Evolutionary conservation across 768 basidiomycete genomes (phyloP), one percentile per base, ranked within the genome.

Genomic region (Lactifluus pinguis): DNA sequence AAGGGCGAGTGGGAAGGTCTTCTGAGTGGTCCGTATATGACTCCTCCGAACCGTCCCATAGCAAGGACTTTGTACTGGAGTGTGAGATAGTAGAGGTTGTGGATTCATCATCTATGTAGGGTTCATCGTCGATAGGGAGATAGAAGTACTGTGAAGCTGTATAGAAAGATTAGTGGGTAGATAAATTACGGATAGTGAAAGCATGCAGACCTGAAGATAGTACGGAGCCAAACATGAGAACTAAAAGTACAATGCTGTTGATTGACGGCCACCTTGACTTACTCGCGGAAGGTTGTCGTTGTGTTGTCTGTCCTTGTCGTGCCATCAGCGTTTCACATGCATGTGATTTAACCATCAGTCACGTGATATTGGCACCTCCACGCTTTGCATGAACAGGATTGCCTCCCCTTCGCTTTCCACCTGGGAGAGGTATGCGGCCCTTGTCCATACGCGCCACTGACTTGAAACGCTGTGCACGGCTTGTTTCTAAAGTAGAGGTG

Each of bases 101-200:
- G 61, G 80, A 76, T 66, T 82, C 76, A 67, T 82, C 76, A 58
- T 80, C 55, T 32, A 47, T 70, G 59, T 82, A 77, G 64, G 81
- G 80, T 53, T 68, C 74, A 59, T 84, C 81, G 69, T 84, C 83
- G 63, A 84, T 73, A 21, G 85, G 85, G 9, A 84, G 76, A 67
- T 82, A 77, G 67, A 87, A 85, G 71, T 83, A 86, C 6, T 79
- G 76, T 68, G 77, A 82, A 53, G 82, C 86, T 86, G 59, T 6
- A 15, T n/a, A 45, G 41, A n/a, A 45, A 19, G 14, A 21, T 51
- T 34, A 59, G 39, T 51, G 17, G 19, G 17, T 44, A 50, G 8
- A 30, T 13, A 30, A 41, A 51, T 19, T 14, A 32, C 29, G 49
- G 49, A 52, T 51, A 17, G 38, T 13, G 36, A 34, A 54, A 50